These are phyloP conservation scores for Auricularia cornea DNA, from an alignment of 768 basidiomycete genomes.

Conservation along the genomic window DNA sequence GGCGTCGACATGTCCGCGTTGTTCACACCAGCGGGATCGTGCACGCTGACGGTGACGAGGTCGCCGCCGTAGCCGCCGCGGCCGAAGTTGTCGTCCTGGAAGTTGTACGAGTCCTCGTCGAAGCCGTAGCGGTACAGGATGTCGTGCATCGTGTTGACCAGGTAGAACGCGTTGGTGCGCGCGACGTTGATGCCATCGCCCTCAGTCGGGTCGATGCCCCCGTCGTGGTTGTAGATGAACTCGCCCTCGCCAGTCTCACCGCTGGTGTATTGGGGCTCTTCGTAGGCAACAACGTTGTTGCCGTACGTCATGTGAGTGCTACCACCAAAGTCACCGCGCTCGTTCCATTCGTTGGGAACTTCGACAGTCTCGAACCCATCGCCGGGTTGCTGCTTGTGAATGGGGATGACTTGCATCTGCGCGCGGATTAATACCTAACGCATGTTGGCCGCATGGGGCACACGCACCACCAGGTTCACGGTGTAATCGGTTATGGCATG, in stretches of 20 bases:
- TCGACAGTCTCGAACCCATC: slow-evolving; percentile 42
- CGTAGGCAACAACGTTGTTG: slow-evolving; percentile 33
- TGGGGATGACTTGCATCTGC: slow-evolving; percentile 42
- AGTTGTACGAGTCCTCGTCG: slow-evolving; percentile 50
- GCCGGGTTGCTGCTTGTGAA: slow-evolving; percentile 39
- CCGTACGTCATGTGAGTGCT: slow-evolving; percentile 10
- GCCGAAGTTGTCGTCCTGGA: slow-evolving; percentile 48
- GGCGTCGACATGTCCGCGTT: slow-evolving; percentile 33
- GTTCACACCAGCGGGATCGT: slow-evolving; percentile 36
- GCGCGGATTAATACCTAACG: background rate
- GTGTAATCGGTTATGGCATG: slow-evolving; percentile 47
- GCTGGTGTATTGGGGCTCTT: slow-evolving; percentile 19
- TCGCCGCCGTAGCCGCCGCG: slow-evolving; percentile 44
- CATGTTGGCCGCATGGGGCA: too few relatives aligned
- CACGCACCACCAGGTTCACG: slow-evolving; percentile 32
- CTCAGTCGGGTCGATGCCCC: slow-evolving; percentile 30
- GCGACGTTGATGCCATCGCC: slow-evolving; percentile 45
- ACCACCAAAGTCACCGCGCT: background rate
- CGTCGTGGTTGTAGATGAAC: slow-evolving; percentile 33
- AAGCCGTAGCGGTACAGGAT: slow-evolving; percentile 46
- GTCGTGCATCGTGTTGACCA: slow-evolving; percentile 55
- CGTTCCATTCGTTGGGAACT: slow-evolving; percentile 50
- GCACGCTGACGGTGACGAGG: slow-evolving; percentile 42
- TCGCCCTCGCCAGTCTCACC: slow-evolving; percentile 28
- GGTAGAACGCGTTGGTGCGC: slow-evolving; percentile 41